These are phyloP conservation scores for Lactifluus rugatus DNA, from an alignment of 768 basidiomycete genomes.

Conservation along the genomic window DNA sequence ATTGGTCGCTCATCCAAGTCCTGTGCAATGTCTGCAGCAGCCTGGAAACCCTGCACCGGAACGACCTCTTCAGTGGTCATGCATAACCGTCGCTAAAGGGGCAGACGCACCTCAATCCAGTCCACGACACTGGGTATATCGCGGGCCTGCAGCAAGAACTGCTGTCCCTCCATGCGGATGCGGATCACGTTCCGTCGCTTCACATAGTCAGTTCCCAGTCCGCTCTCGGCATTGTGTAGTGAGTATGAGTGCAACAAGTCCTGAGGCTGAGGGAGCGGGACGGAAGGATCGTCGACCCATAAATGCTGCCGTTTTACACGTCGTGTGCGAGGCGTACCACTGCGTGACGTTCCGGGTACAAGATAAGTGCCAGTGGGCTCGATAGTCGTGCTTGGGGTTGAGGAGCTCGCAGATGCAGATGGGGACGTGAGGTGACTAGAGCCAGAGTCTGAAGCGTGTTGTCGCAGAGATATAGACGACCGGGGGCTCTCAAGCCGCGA, in stretches of 20 bases:
- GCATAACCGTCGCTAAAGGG: neutral
- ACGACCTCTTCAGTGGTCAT: neutral
- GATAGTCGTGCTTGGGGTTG: neutral
- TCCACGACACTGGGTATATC: conserved; percentile 79
- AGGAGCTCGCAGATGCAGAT: neutral
- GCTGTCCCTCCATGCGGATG: conserved; percentile 87
- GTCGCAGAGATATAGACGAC: conserved; percentile 15
- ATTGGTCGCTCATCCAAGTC: conserved; percentile 88
- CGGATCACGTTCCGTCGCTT: conserved; percentile 93
- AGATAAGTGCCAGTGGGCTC: too few relatives aligned
- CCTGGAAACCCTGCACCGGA: conserved; percentile 65
- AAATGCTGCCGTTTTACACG: conserved; percentile 6
- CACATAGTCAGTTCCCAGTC: conserved; percentile 87
- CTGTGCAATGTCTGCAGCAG: conserved; percentile 82
- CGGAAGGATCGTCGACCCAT: conserved; percentile 16
- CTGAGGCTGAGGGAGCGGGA: conserved; percentile 35
- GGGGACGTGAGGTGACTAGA: neutral
- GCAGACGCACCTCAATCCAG: conserved; percentile 79
- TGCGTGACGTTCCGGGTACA: neutral
- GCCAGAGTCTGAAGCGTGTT: conserved; percentile 1
- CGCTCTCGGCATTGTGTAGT: conserved; percentile 86
- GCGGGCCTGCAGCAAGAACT: conserved; percentile 86
- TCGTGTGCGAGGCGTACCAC: neutral
- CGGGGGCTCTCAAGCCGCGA: neutral
- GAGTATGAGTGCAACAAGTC: conserved; percentile 66